Percentiles rank a stretch among this genome's conserved stretches.
Conservation (phyloP, 2,329 filamentous ascomycete genomes). For the Conoideocrella luteorostrata region DNA sequence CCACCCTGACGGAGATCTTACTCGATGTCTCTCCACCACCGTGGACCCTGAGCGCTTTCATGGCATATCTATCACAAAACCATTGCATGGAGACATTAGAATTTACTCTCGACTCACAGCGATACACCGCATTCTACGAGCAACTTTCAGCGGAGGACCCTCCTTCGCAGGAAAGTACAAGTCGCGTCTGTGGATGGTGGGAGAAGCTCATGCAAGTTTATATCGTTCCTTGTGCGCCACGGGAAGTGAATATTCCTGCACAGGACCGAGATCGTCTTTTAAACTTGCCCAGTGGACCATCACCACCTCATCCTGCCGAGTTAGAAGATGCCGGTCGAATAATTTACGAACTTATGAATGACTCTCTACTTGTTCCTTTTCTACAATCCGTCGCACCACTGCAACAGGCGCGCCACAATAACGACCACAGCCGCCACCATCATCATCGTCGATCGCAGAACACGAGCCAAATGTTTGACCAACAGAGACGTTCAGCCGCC, state of each 20-base stretch:
- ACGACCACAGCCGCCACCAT: slow-evolving; percentile 33
- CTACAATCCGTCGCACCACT: slow-evolving; percentile 57
- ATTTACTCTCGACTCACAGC: slow-evolving; percentile 89
- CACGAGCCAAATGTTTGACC: background rate
- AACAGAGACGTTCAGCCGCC: slow-evolving; percentile 26
- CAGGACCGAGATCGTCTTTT: slow-evolving; percentile 78
- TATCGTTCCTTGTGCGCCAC: slow-evolving; percentile 74
- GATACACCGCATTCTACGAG: slow-evolving; percentile 61
- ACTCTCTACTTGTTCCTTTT: slow-evolving; percentile 89
- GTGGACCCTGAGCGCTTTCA: slow-evolving; percentile 88
- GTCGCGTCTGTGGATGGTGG: slow-evolving; percentile 77
- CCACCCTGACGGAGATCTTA: slow-evolving; percentile 80
- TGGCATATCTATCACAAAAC: slow-evolving; percentile 93
- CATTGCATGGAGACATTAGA: slow-evolving; percentile 95
- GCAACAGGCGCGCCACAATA: slow-evolving; percentile 27
- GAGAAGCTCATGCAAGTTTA: slow-evolving; percentile 83
- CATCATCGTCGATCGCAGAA: slow-evolving; percentile 16
- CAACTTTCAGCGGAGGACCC: slow-evolving; percentile 33
- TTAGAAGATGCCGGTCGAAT: slow-evolving; percentile 80
- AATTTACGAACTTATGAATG: slow-evolving; percentile 95
- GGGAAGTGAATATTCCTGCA: slow-evolving; percentile 86
- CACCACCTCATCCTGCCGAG: slow-evolving; percentile 65
- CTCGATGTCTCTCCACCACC: slow-evolving; percentile 79
- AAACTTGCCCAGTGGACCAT: slow-evolving; percentile 42
- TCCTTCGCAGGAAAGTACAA: slow-evolving; percentile 38